A percentile compares a stretch with the other conserved stretches of the same genome.
phyloP scores from a whole-genome alignment of 1,284 basidiomycete species.

The Irpex lacteus region DNA sequence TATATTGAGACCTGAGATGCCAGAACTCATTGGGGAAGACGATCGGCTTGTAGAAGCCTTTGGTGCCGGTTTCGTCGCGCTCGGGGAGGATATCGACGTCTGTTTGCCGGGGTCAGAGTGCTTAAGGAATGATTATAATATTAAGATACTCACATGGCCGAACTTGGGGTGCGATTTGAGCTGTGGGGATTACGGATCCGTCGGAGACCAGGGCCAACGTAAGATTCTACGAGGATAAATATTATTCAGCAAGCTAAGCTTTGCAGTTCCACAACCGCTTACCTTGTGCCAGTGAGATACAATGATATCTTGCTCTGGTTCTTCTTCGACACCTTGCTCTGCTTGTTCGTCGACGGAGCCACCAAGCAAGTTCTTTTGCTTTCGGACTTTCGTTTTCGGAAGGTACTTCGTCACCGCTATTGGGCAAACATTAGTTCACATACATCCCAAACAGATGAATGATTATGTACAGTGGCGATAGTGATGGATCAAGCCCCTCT shows the following conservation, averaged over 20 bases:
- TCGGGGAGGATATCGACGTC: slow-evolving; percentile 60
- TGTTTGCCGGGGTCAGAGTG: slow-evolving; percentile 30
- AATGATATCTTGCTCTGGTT: slow-evolving; percentile 49
- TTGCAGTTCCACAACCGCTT: neutral
- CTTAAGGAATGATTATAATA: slow-evolving; percentile 1
- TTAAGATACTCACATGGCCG: slow-evolving; percentile 50
- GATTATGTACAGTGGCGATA: slow-evolving; percentile 73
- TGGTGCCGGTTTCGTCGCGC: slow-evolving; percentile 60
- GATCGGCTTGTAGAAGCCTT: slow-evolving; percentile 80
- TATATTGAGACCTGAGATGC: slow-evolving; percentile 77
- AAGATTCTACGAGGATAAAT: slow-evolving; percentile 56
- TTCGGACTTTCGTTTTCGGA: slow-evolving; percentile 69
- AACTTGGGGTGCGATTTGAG: slow-evolving; percentile 62
- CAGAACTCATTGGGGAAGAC: slow-evolving; percentile 96
- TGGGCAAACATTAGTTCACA: slow-evolving; percentile 10
- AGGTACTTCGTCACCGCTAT: slow-evolving; percentile 84
- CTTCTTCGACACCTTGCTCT: slow-evolving; percentile 37
- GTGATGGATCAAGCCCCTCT: slow-evolving; percentile 63
- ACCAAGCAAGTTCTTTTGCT: slow-evolving; percentile 80
- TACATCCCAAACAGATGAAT: neutral
- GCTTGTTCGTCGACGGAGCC: slow-evolving; percentile 32
- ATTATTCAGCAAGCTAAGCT: neutral
- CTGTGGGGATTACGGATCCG: slow-evolving; percentile 50
- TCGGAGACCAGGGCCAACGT: slow-evolving; percentile 88
- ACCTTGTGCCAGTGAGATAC: slow-evolving; percentile 85